Percentiles rank a stretch among this genome's conserved stretches.
Evolutionary conservation across 2,329 filamentous ascomycete genomes (phyloP).

Genomic region (Immersiporthe knoxdaviesiana): DNA sequence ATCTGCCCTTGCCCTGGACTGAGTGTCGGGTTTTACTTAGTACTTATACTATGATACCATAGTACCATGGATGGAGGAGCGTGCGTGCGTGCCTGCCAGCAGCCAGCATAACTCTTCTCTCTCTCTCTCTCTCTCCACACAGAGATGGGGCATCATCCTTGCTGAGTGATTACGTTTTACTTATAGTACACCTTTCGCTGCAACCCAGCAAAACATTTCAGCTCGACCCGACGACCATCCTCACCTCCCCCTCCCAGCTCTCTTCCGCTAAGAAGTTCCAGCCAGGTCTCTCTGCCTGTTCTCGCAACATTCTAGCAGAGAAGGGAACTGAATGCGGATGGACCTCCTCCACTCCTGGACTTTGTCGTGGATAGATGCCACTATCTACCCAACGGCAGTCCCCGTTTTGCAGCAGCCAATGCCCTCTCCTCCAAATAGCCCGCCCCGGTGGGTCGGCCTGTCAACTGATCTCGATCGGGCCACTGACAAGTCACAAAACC

Average conservation of each 20-base stretch:
- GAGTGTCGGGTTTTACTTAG: not conserved
- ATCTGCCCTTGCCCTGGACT: not conserved
- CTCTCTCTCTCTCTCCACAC: not conserved
- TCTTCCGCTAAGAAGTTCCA: not conserved
- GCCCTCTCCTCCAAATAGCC: not conserved
- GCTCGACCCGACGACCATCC: not conserved
- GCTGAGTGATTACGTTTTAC: not conserved
- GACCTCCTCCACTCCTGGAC: too few species aligned
- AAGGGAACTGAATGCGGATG: not conserved
- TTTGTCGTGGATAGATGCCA: too few species aligned
- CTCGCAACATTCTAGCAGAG: not conserved
- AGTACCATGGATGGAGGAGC: not conserved
- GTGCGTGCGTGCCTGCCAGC: not conserved
- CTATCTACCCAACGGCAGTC: not conserved
- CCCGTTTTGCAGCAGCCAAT: not conserved
- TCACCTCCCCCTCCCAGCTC: not conserved
- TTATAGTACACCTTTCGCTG: not conserved
- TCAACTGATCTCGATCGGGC: slow-evolving; percentile 16
- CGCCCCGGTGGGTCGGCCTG: not conserved
- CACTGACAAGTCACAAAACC: slow-evolving; percentile 20
- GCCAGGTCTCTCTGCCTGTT: not conserved
- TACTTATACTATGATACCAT: too few species aligned
- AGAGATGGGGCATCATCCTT: not conserved
- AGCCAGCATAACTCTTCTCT: not conserved
- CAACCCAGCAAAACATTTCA: not conserved